Evolutionary conservation across 2,329 filamentous ascomycete species (phyloP).

Genomic region (Clonostachys rosea): DNA sequence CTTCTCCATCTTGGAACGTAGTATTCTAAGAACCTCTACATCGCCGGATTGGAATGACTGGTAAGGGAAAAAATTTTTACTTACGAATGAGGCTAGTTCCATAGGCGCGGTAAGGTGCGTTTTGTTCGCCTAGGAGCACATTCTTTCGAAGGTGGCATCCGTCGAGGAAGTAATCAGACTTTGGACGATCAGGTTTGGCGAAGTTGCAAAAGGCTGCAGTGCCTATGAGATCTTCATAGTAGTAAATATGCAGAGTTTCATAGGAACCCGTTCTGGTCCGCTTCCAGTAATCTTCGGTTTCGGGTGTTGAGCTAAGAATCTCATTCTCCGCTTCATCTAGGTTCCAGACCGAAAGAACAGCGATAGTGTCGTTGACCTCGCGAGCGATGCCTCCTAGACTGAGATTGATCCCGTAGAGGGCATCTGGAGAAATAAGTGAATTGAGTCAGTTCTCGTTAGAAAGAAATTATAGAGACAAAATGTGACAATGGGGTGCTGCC

Average conservation of each 20-base stretch:
- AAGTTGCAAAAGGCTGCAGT: constrained; percentile 34
- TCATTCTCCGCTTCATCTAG: background rate
- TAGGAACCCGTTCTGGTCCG: constrained; percentile 27
- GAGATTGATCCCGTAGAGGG: background rate
- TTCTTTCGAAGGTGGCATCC: constrained; percentile 10
- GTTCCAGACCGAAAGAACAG: background rate
- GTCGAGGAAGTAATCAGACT: constrained; percentile 6
- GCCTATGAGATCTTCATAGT: constrained; percentile 13
- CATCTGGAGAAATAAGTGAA: background rate
- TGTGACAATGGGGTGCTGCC: background rate
- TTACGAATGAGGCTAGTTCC: background rate
- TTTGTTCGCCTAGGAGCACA: constrained; percentile 5
- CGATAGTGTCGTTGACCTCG: background rate
- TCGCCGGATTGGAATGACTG: too few relatives aligned
- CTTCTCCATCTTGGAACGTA: constrained; percentile 9
- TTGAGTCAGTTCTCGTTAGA: background rate
- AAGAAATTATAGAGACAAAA: background rate
- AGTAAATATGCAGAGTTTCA: constrained; percentile 36
- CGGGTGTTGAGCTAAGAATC: background rate
- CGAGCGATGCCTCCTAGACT: background rate
- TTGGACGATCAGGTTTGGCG: constrained; percentile 18
- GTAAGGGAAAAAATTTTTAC: too few relatives aligned
- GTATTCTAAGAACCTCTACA: too few relatives aligned
- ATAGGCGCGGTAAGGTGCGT: constrained; percentile 9
- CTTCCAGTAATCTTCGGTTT: background rate